Percentiles rank a stretch among this genome's conserved stretches.
Conservation (phyloP, 2,329 filamentous ascomycete species). For the Alternaria consortialis region DNA sequence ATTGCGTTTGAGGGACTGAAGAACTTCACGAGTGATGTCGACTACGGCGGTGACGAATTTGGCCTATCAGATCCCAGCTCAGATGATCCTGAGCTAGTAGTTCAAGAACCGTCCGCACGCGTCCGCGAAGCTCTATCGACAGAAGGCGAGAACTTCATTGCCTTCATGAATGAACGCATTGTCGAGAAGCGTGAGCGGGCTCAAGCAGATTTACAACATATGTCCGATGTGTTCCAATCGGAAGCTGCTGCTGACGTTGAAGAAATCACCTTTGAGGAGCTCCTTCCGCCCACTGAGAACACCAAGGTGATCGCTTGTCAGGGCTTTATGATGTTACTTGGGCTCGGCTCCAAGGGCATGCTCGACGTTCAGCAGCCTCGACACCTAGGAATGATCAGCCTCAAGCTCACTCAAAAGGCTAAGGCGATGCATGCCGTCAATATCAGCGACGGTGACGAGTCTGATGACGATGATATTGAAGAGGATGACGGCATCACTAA, state of each 20-base stretch:
- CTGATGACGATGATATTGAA: background rate
- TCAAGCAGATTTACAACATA: slow-evolving; percentile 16
- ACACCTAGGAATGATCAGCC: slow-evolving; percentile 52
- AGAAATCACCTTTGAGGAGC: slow-evolving; percentile 70
- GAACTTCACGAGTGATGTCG: slow-evolving; percentile 43
- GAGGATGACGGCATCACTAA: background rate
- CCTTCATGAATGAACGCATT: slow-evolving; percentile 64
- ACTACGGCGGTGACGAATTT: slow-evolving; percentile 36
- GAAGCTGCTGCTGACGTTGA: slow-evolving; percentile 42
- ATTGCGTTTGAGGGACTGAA: slow-evolving; percentile 39
- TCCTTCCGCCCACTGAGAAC: slow-evolving; percentile 69
- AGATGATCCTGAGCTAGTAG: slow-evolving; percentile 19
- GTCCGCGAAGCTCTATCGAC: slow-evolving; percentile 63
- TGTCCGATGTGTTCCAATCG: slow-evolving; percentile 33
- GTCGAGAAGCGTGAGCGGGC: slow-evolving; percentile 38
- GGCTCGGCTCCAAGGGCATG: slow-evolving; percentile 65
- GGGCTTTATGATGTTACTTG: slow-evolving; percentile 53
- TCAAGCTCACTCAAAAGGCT: slow-evolving; percentile 36
- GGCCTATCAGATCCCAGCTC: slow-evolving; percentile 29
- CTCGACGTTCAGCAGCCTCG: slow-evolving; percentile 69
- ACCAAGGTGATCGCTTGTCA: slow-evolving; percentile 69
- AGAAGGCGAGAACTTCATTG: slow-evolving; percentile 70
- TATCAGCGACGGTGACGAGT: slow-evolving; percentile 18
- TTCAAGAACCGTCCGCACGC: slow-evolving; percentile 49
- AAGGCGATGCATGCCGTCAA: slow-evolving; percentile 27